Percentiles rank a stretch among this genome's conserved stretches.
These are phyloP conservation scores for Rhodosporidiobolus sp. DNA, from an alignment of 768 basidiomycete genomes.

Conservation along the genomic window DNA sequence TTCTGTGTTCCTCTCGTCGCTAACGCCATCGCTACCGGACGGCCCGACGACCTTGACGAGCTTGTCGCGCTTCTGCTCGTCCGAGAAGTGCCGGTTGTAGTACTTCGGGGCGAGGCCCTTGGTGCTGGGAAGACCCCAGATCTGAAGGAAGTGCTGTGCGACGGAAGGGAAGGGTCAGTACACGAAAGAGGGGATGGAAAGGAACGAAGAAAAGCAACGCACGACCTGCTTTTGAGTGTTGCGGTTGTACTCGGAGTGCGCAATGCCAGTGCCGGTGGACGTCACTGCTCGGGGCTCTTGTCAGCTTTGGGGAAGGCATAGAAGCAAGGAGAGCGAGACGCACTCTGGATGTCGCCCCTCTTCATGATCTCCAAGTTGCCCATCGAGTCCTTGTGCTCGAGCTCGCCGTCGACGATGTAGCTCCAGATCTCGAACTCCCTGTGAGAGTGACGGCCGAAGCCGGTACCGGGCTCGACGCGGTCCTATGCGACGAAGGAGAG, in stretches of 20 bases:
- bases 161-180: slow-evolving; percentile 31
- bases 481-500: slow-evolving; percentile 50
- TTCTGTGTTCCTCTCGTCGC: slow-evolving; percentile 60
- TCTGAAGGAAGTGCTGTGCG: slow-evolving; percentile 61
- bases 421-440: slow-evolving; percentile 84
- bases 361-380: slow-evolving; percentile 83
- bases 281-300: slow-evolving; percentile 45
- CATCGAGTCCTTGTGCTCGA: slow-evolving; percentile 89
- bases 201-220: neutral
- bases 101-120: slow-evolving; percentile 67
- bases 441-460: slow-evolving; percentile 66
- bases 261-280: slow-evolving; percentile 85
- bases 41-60: slow-evolving; percentile 77
- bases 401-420: slow-evolving; percentile 72
- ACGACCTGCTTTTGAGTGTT: slow-evolving; percentile 43
- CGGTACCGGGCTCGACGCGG: slow-evolving; percentile 68
- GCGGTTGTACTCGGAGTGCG: slow-evolving; percentile 71
- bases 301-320: neutral
- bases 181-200: neutral
- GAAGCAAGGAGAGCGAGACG: slow-evolving; percentile 44
- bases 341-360: slow-evolving; percentile 81
- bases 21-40: slow-evolving; percentile 59
- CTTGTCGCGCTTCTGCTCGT: slow-evolving; percentile 72
- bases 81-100: slow-evolving; percentile 77
- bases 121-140: slow-evolving; percentile 61